phyloP scores from a whole-genome alignment of 1,284 basidiomycete species.

The Apiotrichum montevideense region DNA sequence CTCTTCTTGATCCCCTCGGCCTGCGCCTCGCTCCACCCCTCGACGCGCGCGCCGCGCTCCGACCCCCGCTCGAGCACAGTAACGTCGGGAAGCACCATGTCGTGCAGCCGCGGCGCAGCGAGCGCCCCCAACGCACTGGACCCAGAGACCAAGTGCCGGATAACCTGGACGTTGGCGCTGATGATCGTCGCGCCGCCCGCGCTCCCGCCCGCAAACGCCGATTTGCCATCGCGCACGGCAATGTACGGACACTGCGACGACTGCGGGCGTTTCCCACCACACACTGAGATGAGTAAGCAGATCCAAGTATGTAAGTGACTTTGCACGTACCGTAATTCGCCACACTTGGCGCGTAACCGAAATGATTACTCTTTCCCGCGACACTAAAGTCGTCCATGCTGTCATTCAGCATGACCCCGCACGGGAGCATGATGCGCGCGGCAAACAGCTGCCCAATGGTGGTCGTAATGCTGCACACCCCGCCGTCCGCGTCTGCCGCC shows the following conservation, averaged over 20 bases:
- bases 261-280: constrained; percentile 35
- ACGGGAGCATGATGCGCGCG: constrained; percentile 39
- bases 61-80: constrained; percentile 24
- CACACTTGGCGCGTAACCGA: constrained; percentile 35
- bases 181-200: constrained; percentile 44
- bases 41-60: constrained; percentile 18
- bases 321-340: constrained; percentile 26
- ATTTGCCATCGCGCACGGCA: constrained; percentile 18
- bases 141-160: constrained; percentile 29
- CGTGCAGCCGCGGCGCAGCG: constrained; percentile 29
- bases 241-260: constrained; percentile 40
- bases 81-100: constrained; percentile 38
- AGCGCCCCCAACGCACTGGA: constrained; percentile 28
- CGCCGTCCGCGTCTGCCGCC: constrained; percentile 31
- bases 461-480: constrained; percentile 38
- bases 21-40: constrained; percentile 22
- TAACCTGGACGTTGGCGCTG: constrained; percentile 25
- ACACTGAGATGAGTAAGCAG: constrained; percentile 14
- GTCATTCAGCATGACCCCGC: constrained; percentile 42
- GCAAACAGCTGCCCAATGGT: constrained; percentile 40
- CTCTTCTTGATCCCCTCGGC: constrained; percentile 18
- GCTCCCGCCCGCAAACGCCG: constrained; percentile 30
- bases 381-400: constrained; percentile 43
- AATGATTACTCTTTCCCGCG: constrained; percentile 31
- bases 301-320: background rate